Percentiles rank a stretch among this genome's conserved stretches.
Conservation (phyloP, 1,284 basidiomycete species). For the Chalciporus sp. region DNA sequence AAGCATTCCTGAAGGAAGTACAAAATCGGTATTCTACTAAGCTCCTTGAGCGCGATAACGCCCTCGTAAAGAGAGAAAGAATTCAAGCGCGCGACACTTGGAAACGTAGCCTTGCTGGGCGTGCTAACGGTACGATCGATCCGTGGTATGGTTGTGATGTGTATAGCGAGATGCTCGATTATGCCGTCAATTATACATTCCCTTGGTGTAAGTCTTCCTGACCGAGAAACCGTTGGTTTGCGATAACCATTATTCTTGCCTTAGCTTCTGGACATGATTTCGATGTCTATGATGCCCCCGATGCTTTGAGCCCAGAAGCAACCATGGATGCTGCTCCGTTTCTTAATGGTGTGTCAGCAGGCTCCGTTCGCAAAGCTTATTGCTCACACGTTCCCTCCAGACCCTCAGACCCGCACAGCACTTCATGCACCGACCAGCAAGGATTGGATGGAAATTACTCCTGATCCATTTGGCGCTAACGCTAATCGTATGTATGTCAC, state of each 20-base stretch:
- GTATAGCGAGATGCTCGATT: slow-evolving; percentile 53
- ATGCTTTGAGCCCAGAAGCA: slow-evolving; percentile 51
- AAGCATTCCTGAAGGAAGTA: slow-evolving; percentile 11
- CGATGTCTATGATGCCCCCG: slow-evolving; percentile 54
- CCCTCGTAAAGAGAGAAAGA: slow-evolving; percentile 16
- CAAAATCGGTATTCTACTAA: slow-evolving; percentile 9
- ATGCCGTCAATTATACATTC: slow-evolving; percentile 60
- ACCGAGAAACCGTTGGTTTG: not conserved
- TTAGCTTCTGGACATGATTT: slow-evolving; percentile 41
- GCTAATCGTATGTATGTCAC: slow-evolving; percentile 26
- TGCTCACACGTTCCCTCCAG: slow-evolving; percentile 34
- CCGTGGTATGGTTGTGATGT: slow-evolving; percentile 61
- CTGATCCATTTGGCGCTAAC: slow-evolving; percentile 44
- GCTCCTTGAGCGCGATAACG: slow-evolving; percentile 3
- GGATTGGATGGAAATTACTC: slow-evolving; percentile 50
- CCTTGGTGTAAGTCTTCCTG: slow-evolving; percentile 59
- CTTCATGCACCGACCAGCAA: slow-evolving; percentile 72
- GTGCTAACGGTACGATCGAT: slow-evolving; percentile 55
- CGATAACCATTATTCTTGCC: not conserved
- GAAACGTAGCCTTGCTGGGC: slow-evolving; percentile 50
- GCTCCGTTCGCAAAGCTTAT: not conserved
- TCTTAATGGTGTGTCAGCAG: slow-evolving; percentile 53
- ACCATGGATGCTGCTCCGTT: slow-evolving; percentile 51
- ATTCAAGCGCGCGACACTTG: slow-evolving; percentile 26
- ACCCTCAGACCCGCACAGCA: slow-evolving; percentile 52